phyloP scores from a whole-genome alignment of 306 rosid genomes.

The Fragaria nilgerrensis region DNA sequence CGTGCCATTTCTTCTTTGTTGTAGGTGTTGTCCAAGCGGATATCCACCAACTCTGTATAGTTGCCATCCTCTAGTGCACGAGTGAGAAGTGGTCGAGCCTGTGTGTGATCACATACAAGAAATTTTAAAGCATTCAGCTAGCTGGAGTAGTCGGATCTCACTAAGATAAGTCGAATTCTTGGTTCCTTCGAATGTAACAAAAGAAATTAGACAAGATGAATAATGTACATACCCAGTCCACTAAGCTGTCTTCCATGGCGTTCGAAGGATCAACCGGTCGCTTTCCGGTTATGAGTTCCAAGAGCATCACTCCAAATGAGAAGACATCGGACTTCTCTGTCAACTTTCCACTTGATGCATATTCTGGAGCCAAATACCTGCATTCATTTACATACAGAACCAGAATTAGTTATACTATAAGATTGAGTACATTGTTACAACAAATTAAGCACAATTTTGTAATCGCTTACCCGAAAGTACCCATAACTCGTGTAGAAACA shows the following conservation, averaged over 20 bases:
- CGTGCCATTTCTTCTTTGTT: slow-evolving; percentile 57
- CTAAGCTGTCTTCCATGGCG: slow-evolving; percentile 79
- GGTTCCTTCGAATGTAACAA: not conserved
- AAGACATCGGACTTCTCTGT: slow-evolving; percentile 90
- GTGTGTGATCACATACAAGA: slow-evolving; percentile 1
- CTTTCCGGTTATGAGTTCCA: slow-evolving; percentile 76
- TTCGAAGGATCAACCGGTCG: slow-evolving; percentile 64
- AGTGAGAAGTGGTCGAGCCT: slow-evolving; percentile 79
- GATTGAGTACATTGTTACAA: not conserved
- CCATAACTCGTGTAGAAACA: slow-evolving; percentile 92
- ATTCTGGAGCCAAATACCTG: slow-evolving; percentile 95
- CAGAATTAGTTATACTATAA: not conserved
- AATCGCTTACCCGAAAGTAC: slow-evolving; percentile 71
- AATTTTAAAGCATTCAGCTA: not conserved
- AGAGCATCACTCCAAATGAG: slow-evolving; percentile 87
- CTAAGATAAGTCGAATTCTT: not conserved
- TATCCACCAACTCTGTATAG: slow-evolving; percentile 60
- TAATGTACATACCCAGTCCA: slow-evolving; percentile 74
- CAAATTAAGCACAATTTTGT: not conserved
- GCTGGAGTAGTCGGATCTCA: not conserved
- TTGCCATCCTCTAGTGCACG: slow-evolving; percentile 58
- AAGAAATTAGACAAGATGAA: not conserved
- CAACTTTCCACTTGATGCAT: slow-evolving; percentile 90
- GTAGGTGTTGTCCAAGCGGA: slow-evolving; percentile 53
- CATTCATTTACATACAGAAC: slow-evolving; percentile 15